Evolutionary conservation across 495 filamentous ascomycete species (phyloP), one percentile per base, ranked within the genome.

Genomic region (Talaromyces nanjingensis): DNA sequence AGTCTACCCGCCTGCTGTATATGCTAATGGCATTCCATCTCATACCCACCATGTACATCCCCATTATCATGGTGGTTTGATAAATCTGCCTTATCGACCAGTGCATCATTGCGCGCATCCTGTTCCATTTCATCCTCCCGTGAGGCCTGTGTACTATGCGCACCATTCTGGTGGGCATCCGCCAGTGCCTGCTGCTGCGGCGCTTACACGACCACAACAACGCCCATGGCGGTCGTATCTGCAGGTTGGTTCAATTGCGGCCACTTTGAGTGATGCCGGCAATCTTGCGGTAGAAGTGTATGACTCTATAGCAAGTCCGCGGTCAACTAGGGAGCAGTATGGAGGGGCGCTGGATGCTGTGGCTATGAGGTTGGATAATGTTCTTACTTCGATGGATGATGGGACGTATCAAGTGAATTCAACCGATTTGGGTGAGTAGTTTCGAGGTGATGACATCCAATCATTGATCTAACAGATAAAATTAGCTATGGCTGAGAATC

Each of bases 341-440:
- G 42, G 20, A 22, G 60, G 24, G 1, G 60, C 29, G 9, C 5
- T 62, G 6, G 54, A 59, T 64, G 63, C 63, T 6, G 63, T 64
- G 7, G 55, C 52, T 11, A 3, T 59, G 45, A 84, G 83, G 59
- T 75, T 92, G 53, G 79, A 89, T 70, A 67, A 81, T 31, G 79
- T 90, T 20, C 81, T 91, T 55, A 89, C 87, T 1, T 73, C 81
- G 18, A 91, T 91, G 24, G 89, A 93, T 71, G 77, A 75, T 16
- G 87, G 89, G n/a, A 77, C 73, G 14, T 90, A 86, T 60, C 74
- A 73, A 64, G 86, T 85, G 2, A 77, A 84, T 57, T 89, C 91
- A 67, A 78, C 73, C 58, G 87, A 91, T 52, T 72, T 91, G 6
- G 78, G 76, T 74, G 66, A 65, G 68, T 65, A 18, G 27, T 73